phyloP scores from a whole-genome alignment of 257 asterid species.

The Solanum sitiens region DNA sequence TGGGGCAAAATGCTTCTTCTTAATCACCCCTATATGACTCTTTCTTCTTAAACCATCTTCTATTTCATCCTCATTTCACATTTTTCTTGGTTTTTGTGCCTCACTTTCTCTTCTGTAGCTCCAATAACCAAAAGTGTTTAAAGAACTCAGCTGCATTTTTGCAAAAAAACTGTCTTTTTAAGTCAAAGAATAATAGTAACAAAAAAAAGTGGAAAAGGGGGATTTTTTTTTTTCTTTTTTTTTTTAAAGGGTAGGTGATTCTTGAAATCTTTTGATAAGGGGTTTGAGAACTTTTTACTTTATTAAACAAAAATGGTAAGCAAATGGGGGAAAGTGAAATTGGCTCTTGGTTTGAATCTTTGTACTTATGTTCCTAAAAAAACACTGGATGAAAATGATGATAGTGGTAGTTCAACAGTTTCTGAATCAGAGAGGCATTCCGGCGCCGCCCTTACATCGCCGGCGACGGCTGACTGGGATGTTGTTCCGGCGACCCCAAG shows the following conservation, averaged over 20 bases:
- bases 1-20: constrained; percentile 17
- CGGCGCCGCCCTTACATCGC: constrained; percentile 55
- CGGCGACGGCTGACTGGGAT: constrained; percentile 42
- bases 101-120: neutral
- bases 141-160: neutral
- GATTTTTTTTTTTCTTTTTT: neutral
- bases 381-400: constrained; percentile 20
- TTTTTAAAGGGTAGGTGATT: neutral
- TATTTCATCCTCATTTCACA: neutral
- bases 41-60: neutral
- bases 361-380: constrained; percentile 50
- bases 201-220: neutral
- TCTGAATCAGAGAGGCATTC: constrained; percentile 23
- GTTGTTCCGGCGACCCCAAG: constrained; percentile 49
- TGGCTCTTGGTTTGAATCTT: constrained; percentile 77
- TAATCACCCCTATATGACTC: neutral
- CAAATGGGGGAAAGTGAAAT: constrained; percentile 85
- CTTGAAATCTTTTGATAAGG: constrained; percentile 8
- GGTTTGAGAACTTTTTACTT: neutral
- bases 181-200: neutral
- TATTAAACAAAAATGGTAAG: constrained; percentile 47
- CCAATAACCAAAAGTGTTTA: neutral
- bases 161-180: neutral
- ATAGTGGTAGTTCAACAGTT: constrained; percentile 12
- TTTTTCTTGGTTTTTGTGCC: neutral